These are phyloP conservation scores for Hemisphaericaspora nanyangensis DNA, from an alignment of 805 yeast genomes.

Conservation along the genomic window DNA sequence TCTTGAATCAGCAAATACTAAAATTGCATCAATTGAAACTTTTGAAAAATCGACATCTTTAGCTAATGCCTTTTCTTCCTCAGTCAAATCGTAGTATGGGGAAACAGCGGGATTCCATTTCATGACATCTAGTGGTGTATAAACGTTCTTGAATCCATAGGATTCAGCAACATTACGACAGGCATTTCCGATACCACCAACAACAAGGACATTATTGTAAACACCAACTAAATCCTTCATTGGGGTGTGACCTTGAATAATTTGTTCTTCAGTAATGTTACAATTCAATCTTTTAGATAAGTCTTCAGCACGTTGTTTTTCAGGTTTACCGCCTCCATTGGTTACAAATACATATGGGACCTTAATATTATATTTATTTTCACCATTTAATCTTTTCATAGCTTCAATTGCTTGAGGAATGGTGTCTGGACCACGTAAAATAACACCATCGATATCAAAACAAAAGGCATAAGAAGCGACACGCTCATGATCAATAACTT, in stretches of 20 bases:
- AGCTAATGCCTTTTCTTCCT: constrained; percentile 59
- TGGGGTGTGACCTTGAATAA: constrained; percentile 92
- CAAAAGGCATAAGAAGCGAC: constrained; percentile 86
- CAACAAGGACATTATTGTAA: constrained; percentile 73
- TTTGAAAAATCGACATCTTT: constrained; percentile 62
- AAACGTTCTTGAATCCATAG: constrained; percentile 81
- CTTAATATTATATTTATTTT: constrained; percentile 68
- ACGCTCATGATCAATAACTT: constrained; percentile 62
- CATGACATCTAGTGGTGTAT: constrained; percentile 77
- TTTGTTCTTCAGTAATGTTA: constrained; percentile 68
- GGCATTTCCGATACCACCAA: constrained; percentile 84
- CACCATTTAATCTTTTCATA: constrained; percentile 67
- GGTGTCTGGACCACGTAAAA: constrained; percentile 78
- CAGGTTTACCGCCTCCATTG: constrained; percentile 90
- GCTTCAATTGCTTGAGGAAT: constrained; percentile 80
- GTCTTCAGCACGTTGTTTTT: constrained; percentile 67
- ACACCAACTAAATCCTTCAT: constrained; percentile 74
- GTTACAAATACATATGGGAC: constrained; percentile 86
- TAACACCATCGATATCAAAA: constrained; percentile 90
- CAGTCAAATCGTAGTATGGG: constrained; percentile 76
- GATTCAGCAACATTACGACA: constrained; percentile 79
- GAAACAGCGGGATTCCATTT: constrained; percentile 84
- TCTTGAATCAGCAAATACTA: constrained; percentile 88
- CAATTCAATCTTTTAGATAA: constrained; percentile 57
- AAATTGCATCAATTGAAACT: constrained; percentile 68